Evolutionary conservation across 1,284 basidiomycete species (phyloP).

Genomic region (Ustilago cynodontis): DNA sequence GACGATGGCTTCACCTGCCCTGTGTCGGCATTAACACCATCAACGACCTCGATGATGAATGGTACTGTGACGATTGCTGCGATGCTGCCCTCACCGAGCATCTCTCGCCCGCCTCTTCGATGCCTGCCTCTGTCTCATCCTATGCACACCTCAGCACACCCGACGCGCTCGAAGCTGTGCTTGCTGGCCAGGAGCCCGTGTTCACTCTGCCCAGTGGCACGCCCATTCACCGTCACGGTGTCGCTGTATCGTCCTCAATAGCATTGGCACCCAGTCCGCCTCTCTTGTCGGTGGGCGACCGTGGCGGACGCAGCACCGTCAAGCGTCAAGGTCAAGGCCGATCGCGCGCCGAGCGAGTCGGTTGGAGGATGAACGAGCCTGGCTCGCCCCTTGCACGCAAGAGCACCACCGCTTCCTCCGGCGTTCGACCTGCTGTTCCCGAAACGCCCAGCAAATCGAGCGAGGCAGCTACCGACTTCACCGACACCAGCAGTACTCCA

Average conservation of each 20-base stretch:
- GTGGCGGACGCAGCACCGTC: conserved; percentile 42
- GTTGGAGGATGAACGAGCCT: conserved; percentile 58
- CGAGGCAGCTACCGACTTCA: conserved; percentile 42
- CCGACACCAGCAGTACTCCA: conserved; percentile 46
- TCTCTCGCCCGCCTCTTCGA: conserved; percentile 48
- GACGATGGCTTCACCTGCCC: conserved; percentile 67
- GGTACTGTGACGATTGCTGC: conserved; percentile 66
- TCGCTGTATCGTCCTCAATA: conserved; percentile 54
- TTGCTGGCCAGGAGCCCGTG: conserved; percentile 47
- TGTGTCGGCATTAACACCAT: conserved; percentile 66
- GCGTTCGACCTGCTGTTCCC: conserved; percentile 40
- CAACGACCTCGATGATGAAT: conserved; percentile 65
- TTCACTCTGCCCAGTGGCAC: conserved; percentile 50
- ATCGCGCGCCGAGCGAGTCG: conserved; percentile 53
- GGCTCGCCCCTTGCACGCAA: conserved; percentile 63
- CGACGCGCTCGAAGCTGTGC: conserved; percentile 39
- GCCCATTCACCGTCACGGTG: conserved; percentile 47
- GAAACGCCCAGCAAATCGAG: conserved; percentile 42
- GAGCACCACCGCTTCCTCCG: conserved; percentile 50
- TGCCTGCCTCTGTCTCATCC: conserved; percentile 42
- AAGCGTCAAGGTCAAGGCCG: conserved; percentile 53
- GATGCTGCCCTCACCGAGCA: conserved; percentile 46
- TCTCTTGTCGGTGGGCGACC: conserved; percentile 42
- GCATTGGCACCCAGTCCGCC: conserved; percentile 59
- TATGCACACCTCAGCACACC: conserved; percentile 53